Evolutionary conservation across 805 yeast genomes (phyloP).

Genomic region (Metschnikowia koreensis): DNA sequence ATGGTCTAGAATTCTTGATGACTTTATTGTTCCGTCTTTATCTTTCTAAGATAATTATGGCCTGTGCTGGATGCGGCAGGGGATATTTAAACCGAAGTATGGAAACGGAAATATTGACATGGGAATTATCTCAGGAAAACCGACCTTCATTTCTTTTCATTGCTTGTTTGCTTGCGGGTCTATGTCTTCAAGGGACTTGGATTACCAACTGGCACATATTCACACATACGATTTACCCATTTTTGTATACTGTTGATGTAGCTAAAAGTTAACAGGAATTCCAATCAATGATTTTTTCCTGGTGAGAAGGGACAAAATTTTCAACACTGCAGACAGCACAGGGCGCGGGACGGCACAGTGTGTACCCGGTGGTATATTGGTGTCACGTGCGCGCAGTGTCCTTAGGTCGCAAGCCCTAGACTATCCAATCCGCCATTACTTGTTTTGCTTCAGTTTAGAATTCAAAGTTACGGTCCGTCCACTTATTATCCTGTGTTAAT

Average conservation of each 20-base stretch:
- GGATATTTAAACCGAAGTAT: neutral
- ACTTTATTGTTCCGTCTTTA: no score
- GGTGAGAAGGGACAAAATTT: constrained; percentile 19
- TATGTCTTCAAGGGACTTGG: neutral
- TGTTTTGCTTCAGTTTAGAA: no score
- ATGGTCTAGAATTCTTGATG: no score
- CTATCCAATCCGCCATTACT: no score
- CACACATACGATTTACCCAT: constrained; percentile 34
- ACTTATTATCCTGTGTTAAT: no score
- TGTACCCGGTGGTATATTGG: neutral
- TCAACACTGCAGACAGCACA: constrained; percentile 16
- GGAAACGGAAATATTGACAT: neutral
- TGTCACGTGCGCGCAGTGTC: constrained; percentile 5
- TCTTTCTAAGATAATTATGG: neutral
- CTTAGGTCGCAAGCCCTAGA: constrained; percentile 10
- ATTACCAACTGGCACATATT: neutral
- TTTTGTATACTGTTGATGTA: constrained; percentile 21
- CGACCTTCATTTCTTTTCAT: neutral
- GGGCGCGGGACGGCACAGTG: constrained; percentile 9
- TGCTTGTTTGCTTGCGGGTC: neutral
- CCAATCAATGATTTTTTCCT: constrained; percentile 7
- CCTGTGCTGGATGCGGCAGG: neutral
- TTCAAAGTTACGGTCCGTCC: no score
- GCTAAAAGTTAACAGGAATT: constrained; percentile 9
- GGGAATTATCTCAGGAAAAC: neutral